phyloP scores from a whole-genome alignment of 305 asterid species.

The Withania somnifera region DNA sequence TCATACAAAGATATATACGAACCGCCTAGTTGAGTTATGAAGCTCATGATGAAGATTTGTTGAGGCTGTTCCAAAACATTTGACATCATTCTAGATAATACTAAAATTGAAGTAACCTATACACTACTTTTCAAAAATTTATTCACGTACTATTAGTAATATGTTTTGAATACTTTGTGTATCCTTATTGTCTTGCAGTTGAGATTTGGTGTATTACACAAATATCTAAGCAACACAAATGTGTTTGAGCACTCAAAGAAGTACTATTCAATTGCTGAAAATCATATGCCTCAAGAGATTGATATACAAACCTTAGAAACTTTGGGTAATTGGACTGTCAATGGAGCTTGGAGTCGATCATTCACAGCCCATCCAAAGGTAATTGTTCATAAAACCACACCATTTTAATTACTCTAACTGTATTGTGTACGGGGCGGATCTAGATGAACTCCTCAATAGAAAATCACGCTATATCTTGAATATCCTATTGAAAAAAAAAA shows the following conservation, averaged over 20 bases:
- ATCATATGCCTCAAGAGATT: constrained; percentile 48
- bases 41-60: no score
- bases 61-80: neutral
- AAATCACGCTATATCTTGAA: no score
- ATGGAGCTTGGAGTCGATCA: constrained; percentile 48
- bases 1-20: no score
- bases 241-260: constrained; percentile 55
- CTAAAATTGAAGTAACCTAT: neutral
- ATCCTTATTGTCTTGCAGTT: constrained; percentile 17
- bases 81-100: neutral
- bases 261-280: constrained; percentile 44
- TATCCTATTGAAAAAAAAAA: no score
- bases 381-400: neutral
- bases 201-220: constrained; percentile 45
- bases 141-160: no score
- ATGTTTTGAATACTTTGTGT: neutral
- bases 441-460: no score
- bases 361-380: constrained; percentile 76
- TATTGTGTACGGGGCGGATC: no score
- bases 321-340: constrained; percentile 35
- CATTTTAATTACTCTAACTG: neutral
- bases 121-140: neutral
- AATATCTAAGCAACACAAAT: constrained; percentile 49
- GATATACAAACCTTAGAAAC: constrained; percentile 39
- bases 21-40: no score